These are phyloP conservation scores for Daldinia childiae DNA, from an alignment of 495 filamentous ascomycete species.

Conservation along the genomic window DNA sequence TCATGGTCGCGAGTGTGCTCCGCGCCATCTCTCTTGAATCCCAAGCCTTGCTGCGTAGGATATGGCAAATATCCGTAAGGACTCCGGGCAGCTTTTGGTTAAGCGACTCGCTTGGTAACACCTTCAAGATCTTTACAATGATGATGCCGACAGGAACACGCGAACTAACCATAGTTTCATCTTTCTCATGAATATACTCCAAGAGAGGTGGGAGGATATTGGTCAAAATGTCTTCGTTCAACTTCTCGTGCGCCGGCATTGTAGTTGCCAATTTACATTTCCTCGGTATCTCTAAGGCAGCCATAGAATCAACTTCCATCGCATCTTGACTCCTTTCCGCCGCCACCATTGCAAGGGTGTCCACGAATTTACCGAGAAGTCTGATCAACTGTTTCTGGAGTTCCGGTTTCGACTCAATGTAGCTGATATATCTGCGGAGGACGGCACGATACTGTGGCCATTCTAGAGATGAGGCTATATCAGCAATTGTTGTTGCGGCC, in stretches of 20 bases:
- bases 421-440: constrained; percentile 80
- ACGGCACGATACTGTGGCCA: constrained; percentile 92
- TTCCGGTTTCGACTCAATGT: constrained; percentile 81
- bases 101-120: constrained; percentile 77
- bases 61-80: constrained; percentile 90
- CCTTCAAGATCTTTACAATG: constrained; percentile 81
- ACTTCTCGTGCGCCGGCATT: constrained; percentile 73
- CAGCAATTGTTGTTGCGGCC: constrained; percentile 76
- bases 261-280: constrained; percentile 64
- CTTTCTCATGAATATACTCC: constrained; percentile 89
- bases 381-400: constrained; percentile 85
- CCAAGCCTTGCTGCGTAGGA: constrained; percentile 85
- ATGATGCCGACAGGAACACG: constrained; percentile 89
- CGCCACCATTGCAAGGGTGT: constrained; percentile 69
- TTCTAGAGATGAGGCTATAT: constrained; percentile 76
- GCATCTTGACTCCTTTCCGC: constrained; percentile 52
- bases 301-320: constrained; percentile 50
- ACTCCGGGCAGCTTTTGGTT: constrained; percentile 78
- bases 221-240: constrained; percentile 75
- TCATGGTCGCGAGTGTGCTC: constrained; percentile 84
- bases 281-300: constrained; percentile 23
- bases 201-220: constrained; percentile 79
- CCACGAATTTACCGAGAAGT: constrained; percentile 80
- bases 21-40: constrained; percentile 90
- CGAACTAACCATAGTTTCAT: constrained; percentile 90